Evolutionary conservation across 129 eudicot genomes (phyloP).

Genomic region (Glebionis coronaria): DNA sequence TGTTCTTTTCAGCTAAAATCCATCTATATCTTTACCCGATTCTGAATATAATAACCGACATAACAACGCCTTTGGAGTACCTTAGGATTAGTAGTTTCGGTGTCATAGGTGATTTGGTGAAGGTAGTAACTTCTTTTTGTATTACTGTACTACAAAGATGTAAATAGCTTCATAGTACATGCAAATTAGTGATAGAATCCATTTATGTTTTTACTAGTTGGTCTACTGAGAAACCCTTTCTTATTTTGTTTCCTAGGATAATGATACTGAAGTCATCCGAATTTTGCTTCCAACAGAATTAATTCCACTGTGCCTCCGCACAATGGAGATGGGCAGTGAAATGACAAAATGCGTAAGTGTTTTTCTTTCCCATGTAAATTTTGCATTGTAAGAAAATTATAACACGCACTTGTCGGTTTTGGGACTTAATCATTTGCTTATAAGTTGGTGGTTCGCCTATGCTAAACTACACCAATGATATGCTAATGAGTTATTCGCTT

Average conservation of each 20-base stretch:
- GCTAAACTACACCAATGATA: no score
- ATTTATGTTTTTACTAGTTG: background rate
- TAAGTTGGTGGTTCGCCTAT: no score
- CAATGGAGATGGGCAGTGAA: slow-evolving; percentile 26
- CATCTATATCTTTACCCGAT: slow-evolving; percentile 16
- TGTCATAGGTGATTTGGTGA: slow-evolving; percentile 25
- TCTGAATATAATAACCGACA: slow-evolving; percentile 20
- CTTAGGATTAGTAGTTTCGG: slow-evolving; percentile 25
- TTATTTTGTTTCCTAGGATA: slow-evolving; percentile 6
- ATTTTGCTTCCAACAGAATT: slow-evolving; percentile 18
- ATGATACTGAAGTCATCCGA: slow-evolving; percentile 18
- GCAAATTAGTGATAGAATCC: background rate
- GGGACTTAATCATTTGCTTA: no score
- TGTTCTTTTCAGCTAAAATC: slow-evolving; percentile 12
- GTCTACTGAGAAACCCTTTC: no score
- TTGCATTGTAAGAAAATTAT: background rate
- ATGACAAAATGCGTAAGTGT: slow-evolving; percentile 12
- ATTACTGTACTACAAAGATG: background rate
- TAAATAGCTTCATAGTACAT: background rate
- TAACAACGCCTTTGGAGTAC: slow-evolving; percentile 17
- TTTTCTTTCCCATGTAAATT: background rate
- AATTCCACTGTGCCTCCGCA: slow-evolving; percentile 15
- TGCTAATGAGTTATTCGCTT: background rate
- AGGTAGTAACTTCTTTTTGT: slow-evolving; percentile 7
- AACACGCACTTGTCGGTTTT: no score